Percentiles rank a stretch among this genome's conserved stretches.
Conservation (phyloP, 306 rosid genomes). For the Mimosa bimucronata region DNA sequence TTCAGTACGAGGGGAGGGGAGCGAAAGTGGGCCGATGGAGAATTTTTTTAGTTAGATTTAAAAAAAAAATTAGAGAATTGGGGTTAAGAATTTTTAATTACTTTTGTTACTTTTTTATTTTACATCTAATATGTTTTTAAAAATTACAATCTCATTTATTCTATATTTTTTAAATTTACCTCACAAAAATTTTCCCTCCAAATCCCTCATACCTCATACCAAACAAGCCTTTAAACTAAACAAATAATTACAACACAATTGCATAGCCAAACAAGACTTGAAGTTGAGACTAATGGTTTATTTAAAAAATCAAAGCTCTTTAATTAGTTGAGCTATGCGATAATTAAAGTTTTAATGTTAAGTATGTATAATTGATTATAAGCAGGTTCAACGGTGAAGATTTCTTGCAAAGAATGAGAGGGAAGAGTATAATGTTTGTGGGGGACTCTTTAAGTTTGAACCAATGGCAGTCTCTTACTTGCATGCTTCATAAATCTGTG, state of each 20-base stretch:
- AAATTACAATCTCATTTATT: no score
- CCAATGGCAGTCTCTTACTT: constrained; percentile 74
- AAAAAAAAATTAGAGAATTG: no score
- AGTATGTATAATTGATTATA: background rate
- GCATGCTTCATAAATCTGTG: constrained; percentile 51
- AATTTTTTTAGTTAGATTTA: no score
- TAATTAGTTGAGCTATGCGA: background rate
- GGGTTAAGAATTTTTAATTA: no score
- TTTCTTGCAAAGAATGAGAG: constrained; percentile 48
- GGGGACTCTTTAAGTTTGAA: constrained; percentile 72
- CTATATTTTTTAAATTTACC: no score
- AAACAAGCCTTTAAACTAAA: no score
- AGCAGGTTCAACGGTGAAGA: constrained; percentile 58
- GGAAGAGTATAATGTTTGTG: constrained; percentile 59
- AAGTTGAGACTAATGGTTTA: background rate
- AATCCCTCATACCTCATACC: no score
- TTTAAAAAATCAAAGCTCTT: background rate
- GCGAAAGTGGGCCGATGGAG: no score
- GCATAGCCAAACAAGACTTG: background rate
- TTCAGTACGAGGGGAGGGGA: no score
- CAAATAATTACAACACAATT: background rate
- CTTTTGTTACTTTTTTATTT: no score
- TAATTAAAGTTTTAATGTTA: constrained; percentile 13
- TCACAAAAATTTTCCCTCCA: no score
- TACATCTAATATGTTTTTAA: no score